Evolutionary conservation across 2,329 filamentous ascomycete genomes (phyloP), one percentile per base, ranked within the genome.

Genomic region (Fusarium scirpi): DNA sequence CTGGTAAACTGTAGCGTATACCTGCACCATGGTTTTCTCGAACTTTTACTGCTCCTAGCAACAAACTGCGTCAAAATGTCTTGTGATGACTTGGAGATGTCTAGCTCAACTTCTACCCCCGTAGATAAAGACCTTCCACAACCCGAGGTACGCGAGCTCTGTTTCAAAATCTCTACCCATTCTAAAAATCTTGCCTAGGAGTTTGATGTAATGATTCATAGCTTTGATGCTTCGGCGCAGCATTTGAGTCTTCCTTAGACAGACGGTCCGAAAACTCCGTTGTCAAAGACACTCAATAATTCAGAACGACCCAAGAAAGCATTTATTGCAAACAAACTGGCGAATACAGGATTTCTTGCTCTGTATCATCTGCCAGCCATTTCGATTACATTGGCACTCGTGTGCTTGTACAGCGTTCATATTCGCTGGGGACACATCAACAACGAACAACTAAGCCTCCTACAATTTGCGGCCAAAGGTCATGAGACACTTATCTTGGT

Each of bases 391-490:
- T 20, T 40, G 22, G 8, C 41, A 6, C 20, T 32, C 2, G 15
- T 46, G 3, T 20, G 11, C 8, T 22, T 62, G 2, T 38, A 52
- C 4, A 43, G 29, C 24, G 27, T 20, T 5, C 16, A 4, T 8
- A 9, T 49, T 49, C 4, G 9, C 20, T 61, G 44, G 30, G 46
- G 22, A 3, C 1, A 24, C 5, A 24, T 44, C 9, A 22, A 25
- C 8, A 9, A 15, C 11, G 46, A 59, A 7, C 16, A 58, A 25
- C 13, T 53, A 4, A 48, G 7, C 16, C 20, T 16, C 22, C 45
- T 64, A 5, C 51, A 58, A n/a, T 62, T 65, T 24, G 22, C 45
- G 4, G 45, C 40, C 2, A 51, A 64, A 10, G 46, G 45, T 5
- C 45, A 58, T 15, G 59, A 51, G 11, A 9, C 20, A 3, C 53